phyloP scores from a whole-genome alignment of 2,329 filamentous ascomycete genomes.

The Pseudogymnoascus sp. region DNA sequence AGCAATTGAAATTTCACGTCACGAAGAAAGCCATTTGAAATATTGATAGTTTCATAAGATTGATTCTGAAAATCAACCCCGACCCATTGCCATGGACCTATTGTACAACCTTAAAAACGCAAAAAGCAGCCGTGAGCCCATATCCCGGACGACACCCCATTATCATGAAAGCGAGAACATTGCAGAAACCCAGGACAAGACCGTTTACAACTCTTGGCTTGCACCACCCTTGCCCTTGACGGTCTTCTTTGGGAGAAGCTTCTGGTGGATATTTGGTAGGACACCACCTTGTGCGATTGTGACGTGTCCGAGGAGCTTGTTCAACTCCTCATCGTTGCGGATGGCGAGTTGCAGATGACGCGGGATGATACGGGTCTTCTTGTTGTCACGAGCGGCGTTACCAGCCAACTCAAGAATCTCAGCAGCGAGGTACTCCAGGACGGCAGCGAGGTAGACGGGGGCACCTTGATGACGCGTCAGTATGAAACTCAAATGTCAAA shows the following conservation, averaged over 20 bases:
- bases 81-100: conserved; percentile 52
- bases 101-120: conserved; percentile 60
- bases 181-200: conserved; percentile 44
- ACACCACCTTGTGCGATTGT: conserved; percentile 97
- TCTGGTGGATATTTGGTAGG: conserved; percentile 93
- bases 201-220: conserved; percentile 85
- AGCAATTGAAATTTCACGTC: conserved; percentile 1
- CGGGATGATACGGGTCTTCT: conserved; percentile 99
- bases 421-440: conserved; percentile 96
- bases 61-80: conserved; percentile 27
- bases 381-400: conserved; percentile 98
- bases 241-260: conserved; percentile 99
- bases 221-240: conserved; percentile 85
- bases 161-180: conserved; percentile 53
- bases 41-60: conserved; percentile 26
- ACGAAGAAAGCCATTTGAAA: conserved; percentile 3
- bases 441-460: conserved; percentile 92
- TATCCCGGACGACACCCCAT: conserved; percentile 66
- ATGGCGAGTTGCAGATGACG: conserved; percentile 98
- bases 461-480: conserved; percentile 45
- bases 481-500: conserved; percentile 13
- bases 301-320: conserved; percentile 94
- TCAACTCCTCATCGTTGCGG: conserved; percentile 98
- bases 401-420: conserved; percentile 98
- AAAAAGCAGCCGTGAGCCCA: conserved; percentile 62